These are phyloP conservation scores for Skeletonema costatum DNA, from an alignment of 108 stramenopile species.

Conservation along the genomic window DNA sequence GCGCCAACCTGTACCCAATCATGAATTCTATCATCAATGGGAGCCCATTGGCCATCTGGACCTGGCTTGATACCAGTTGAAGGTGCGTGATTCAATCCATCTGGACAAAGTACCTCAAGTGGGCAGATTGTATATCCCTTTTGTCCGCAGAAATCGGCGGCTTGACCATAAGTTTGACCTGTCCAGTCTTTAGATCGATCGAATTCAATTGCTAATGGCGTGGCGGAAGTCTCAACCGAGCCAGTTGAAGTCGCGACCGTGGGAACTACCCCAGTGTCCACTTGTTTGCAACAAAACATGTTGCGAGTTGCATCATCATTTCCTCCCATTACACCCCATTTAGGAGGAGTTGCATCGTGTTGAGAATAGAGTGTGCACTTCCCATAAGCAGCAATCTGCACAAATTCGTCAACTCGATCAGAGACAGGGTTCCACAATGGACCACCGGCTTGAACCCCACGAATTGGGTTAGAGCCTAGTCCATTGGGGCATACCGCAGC, in stretches of 20 bases:
- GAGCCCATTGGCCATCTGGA: slow-evolving; percentile 22
- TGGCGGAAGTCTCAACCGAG: neutral
- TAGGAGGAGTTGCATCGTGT: slow-evolving; percentile 9
- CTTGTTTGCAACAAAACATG: neutral
- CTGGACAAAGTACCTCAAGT: slow-evolving; percentile 33
- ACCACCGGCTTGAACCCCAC: slow-evolving; percentile 1
- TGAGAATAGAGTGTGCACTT: slow-evolving; percentile 5
- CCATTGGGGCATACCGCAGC: slow-evolving; percentile 20
- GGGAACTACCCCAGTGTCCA: neutral
- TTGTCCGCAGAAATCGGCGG: slow-evolving; percentile 27
- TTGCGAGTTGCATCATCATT: neutral
- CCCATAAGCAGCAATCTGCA: slow-evolving; percentile 10
- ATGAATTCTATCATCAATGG: slow-evolving; percentile 12
- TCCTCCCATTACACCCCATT: slow-evolving; percentile 16
- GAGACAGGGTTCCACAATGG: slow-evolving; percentile 8
- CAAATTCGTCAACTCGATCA: slow-evolving; percentile 20
- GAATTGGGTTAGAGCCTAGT: slow-evolving; percentile 3
- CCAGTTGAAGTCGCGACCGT: neutral
- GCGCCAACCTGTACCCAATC: slow-evolving; percentile 42
- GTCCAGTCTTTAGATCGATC: slow-evolving; percentile 31
- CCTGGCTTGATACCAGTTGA: slow-evolving; percentile 11
- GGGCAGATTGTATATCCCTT: slow-evolving; percentile 29
- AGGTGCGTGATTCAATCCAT: slow-evolving; percentile 6
- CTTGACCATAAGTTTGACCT: slow-evolving; percentile 31
- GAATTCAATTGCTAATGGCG: slow-evolving; percentile 5